Conservation (phyloP, 805 yeast species). For the Starmerella lactis-condensi region DNA sequence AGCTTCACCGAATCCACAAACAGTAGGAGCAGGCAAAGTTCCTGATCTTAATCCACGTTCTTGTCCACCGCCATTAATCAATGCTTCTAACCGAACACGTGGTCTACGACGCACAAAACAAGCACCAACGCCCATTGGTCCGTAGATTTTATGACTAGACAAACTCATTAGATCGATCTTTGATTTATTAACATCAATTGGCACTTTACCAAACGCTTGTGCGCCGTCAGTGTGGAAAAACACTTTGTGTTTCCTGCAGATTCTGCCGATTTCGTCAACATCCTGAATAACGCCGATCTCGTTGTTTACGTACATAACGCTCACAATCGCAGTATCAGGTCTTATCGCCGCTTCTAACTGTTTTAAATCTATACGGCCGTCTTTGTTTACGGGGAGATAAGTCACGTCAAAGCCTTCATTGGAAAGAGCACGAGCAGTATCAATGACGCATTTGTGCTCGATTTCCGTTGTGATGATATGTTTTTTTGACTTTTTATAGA, state of each 20-base stretch:
- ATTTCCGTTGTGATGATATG: slow-evolving; percentile 94
- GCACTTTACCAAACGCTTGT: slow-evolving; percentile 89
- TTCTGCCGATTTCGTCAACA: slow-evolving; percentile 72
- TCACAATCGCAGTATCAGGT: slow-evolving; percentile 76
- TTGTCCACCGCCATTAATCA: slow-evolving; percentile 96
- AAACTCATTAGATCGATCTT: slow-evolving; percentile 86
- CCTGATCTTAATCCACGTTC: slow-evolving; percentile 97
- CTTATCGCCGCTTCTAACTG: slow-evolving; percentile 67
- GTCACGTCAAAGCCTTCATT: slow-evolving; percentile 96
- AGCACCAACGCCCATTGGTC: slow-evolving; percentile 97
- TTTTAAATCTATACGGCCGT: slow-evolving; percentile 65
- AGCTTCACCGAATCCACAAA: slow-evolving; percentile 95
- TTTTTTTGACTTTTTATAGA: slow-evolving; percentile 72
- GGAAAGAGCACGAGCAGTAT: slow-evolving; percentile 82
- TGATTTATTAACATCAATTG: slow-evolving; percentile 78
- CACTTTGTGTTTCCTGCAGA: slow-evolving; percentile 73
- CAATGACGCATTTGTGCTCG: slow-evolving; percentile 97
- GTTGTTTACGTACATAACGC: slow-evolving; percentile 93
- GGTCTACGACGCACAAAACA: slow-evolving; percentile 92
- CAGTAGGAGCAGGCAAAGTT: slow-evolving; percentile 89
- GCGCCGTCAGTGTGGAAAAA: slow-evolving; percentile 97
- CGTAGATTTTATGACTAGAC: slow-evolving; percentile 90
- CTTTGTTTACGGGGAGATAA: slow-evolving; percentile 61
- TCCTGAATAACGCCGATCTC: slow-evolving; percentile 98
- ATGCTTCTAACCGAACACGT: slow-evolving; percentile 87